Base-by-base conservation (phyloP, 805 yeast species). In the Novakomyces olei region DNA sequence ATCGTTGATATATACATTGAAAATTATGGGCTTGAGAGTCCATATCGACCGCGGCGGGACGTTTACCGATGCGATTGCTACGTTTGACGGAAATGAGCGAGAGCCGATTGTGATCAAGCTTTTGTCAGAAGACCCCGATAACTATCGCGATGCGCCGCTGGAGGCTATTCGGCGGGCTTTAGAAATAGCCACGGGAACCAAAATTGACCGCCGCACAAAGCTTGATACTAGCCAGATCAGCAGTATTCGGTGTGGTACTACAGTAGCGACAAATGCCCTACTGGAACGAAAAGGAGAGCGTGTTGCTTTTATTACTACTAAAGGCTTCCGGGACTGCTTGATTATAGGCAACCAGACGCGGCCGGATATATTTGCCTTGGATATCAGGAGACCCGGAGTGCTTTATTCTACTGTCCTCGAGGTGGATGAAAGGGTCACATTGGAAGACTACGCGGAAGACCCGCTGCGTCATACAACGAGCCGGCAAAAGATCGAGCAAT, bases 191-290 rank as follows among this genome's bases (percentile, higher is more conserved):
- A 63, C 68, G 1, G 63, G 65, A 1, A 50, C 47, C 5, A 31
- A 46, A 6, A 75, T 77, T 32, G 72, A 81, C 3, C 59, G 77
- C 32, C 66, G 67, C 5, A 50, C 50, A 24, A 69, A 67, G 4
- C 10, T 30, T n/a, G 33, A 30, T 23, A 20, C 27, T 7, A 12
- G 28, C 14, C 23, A 16, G 2, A 75, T 80, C 25, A 69, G 67
- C 34, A 65, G 72, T 27, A 68, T 81, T 30, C 60, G 92, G 35
- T 72, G 83, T 76, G 95, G 95, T 2, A 81, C 95, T 3, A 83
- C 95, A 0, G 88, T 81, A 7, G 96, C 98, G 2, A 85, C 96
- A 5, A 85, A 85, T 54, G 94, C 96, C 1, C 61, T 88, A 22
- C 60, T 85, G 37, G 96, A 85, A 47, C 63, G 96, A 39, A 81